These are phyloP conservation scores for Tuber melanosporum DNA, from an alignment of 495 filamentous ascomycete genomes.

Conservation along the genomic window DNA sequence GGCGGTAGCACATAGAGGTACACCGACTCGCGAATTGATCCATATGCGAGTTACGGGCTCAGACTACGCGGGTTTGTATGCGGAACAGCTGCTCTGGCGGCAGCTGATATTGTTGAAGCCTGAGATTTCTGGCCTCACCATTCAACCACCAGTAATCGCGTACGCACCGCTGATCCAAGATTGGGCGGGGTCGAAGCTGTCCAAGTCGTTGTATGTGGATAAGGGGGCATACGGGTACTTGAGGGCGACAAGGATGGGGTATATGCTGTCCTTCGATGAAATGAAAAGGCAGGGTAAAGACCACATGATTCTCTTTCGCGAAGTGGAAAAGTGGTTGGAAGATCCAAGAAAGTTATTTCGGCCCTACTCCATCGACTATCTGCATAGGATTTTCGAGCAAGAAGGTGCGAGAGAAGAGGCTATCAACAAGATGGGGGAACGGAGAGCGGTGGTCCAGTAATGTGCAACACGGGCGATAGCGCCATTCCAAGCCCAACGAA, in stretches of 20 bases:
- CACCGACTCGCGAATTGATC: constrained; percentile 8
- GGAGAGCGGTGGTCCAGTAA: neutral
- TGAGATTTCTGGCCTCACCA: constrained; percentile 18
- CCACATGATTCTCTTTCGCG: constrained; percentile 3
- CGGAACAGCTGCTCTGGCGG: constrained; percentile 37
- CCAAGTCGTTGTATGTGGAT: constrained; percentile 40
- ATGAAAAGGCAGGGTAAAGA: constrained; percentile 2
- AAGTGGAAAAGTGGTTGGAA: neutral
- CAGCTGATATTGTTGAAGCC: constrained; percentile 7
- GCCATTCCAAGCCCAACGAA: neutral
- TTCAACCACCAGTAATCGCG: constrained; percentile 10
- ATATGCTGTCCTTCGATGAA: constrained; percentile 1
- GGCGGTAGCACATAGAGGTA: neutral
- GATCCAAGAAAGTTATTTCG: neutral
- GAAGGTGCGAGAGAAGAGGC: neutral
- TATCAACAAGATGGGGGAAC: neutral
- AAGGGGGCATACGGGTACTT: constrained; percentile 35
- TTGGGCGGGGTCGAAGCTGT: constrained; percentile 43
- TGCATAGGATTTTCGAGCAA: constrained; percentile 5
- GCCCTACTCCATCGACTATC: constrained; percentile 3
- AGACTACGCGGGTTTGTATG: constrained; percentile 42
- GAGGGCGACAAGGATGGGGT: neutral
- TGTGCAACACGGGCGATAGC: neutral
- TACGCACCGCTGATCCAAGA: constrained; percentile 42
- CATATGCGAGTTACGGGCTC: constrained; percentile 39